These are phyloP conservation scores for Neurospora cerealis DNA, from an alignment of 495 filamentous ascomycete genomes.

Conservation along the genomic window DNA sequence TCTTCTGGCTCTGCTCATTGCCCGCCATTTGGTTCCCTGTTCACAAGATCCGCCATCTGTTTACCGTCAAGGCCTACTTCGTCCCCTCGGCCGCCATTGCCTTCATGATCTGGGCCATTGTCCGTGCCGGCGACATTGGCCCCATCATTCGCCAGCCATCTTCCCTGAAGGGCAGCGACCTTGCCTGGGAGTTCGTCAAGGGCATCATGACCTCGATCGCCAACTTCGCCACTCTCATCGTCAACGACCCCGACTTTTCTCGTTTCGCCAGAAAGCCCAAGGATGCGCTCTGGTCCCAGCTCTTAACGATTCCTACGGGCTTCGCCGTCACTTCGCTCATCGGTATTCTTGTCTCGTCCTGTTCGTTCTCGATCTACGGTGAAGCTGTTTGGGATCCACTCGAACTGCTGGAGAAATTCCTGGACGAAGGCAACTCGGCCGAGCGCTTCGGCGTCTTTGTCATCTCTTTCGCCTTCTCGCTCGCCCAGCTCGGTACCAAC, in stretches of 20 bases:
- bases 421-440: constrained; percentile 59
- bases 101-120: constrained; percentile 86
- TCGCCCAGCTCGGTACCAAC: constrained; percentile 88
- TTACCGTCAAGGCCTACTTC: constrained; percentile 82
- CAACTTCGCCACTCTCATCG: constrained; percentile 83
- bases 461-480: constrained; percentile 69
- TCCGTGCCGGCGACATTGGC: constrained; percentile 73
- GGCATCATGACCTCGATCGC: constrained; percentile 84
- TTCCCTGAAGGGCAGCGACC: constrained; percentile 51
- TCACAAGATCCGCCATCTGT: constrained; percentile 71
- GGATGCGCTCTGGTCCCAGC: constrained; percentile 82
- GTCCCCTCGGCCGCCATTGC: constrained; percentile 75
- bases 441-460: constrained; percentile 86
- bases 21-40: constrained; percentile 80
- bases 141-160: constrained; percentile 70
- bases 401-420: constrained; percentile 61
- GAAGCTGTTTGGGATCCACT: constrained; percentile 83
- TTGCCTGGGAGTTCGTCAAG: constrained; percentile 75
- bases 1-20: constrained; percentile 74
- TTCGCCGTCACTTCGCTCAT: constrained; percentile 90
- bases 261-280: constrained; percentile 73
- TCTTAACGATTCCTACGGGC: constrained; percentile 75
- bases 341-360: constrained; percentile 87
- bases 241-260: constrained; percentile 78
- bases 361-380: constrained; percentile 66